Base-by-base conservation (phyloP, 768 basidiomycete species). In the Dentipellis sp. region DNA sequence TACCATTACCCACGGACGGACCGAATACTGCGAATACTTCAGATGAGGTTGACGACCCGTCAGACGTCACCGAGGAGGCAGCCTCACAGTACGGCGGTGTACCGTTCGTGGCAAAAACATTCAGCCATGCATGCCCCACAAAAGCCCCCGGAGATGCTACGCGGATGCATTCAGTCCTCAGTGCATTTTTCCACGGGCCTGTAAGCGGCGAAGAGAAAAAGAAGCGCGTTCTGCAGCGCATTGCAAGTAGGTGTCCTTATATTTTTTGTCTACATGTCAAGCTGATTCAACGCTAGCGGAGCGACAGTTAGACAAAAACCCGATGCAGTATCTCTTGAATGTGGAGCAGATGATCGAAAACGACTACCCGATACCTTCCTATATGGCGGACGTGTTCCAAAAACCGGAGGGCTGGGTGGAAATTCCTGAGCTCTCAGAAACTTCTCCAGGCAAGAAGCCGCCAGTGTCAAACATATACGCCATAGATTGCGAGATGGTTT, bases 401-500 rank as follows among this genome's bases (percentile, higher is more conserved):
- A 81, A 80, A 65, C 74, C 80, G 5, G 67, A 64, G 1, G 92
- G 84, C 1, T 97, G 92, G 92, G 70, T 89, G 6, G 91, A 97
- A 71, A 92, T 88, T 0, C 87, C 91, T 2, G 69, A 81, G 56
- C 68, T 73, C 1, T 63, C 69, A 39, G 64, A 69, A 34, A 61
- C 71, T 55, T 52, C 66, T 51, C 45, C 64, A 70, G 17, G 69
- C 64, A 34, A 65, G 22, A 21, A 10, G 19, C n/a, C 16, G 8
- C 29, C 29, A 29, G n/a, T 17, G 63, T 47, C 78, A 4, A 75
- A 73, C 57, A 79, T 95, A 22, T 84, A 89, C 55, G 91, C 91
- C 0, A 79, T 99, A 49, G 95, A 99, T 75, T 98, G 95, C 68
- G 95, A 97, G 69, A 97, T 97, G 95, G 94, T 91, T 58, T 53